These are phyloP conservation scores for Cytospora chrysosperma DNA, from an alignment of 2,329 filamentous ascomycete species.

Conservation along the genomic window DNA sequence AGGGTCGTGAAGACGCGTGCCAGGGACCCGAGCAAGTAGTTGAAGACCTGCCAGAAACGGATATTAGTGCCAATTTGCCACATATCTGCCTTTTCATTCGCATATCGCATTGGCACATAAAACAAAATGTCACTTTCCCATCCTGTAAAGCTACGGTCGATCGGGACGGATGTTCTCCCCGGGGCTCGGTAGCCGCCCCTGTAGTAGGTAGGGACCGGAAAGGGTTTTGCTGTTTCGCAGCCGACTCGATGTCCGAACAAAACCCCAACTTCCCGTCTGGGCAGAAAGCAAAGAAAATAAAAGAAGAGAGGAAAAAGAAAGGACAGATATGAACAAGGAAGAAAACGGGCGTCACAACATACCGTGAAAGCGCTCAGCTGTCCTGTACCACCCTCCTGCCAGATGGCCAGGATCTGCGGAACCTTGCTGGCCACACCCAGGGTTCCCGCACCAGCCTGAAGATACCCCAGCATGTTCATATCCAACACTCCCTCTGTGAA, in stretches of 20 bases:
- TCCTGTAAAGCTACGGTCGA: not conserved
- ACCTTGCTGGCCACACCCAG: conserved; percentile 87
- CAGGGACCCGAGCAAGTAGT: conserved; percentile 90
- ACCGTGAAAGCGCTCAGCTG: conserved; percentile 96
- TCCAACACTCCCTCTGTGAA: conserved; percentile 66
- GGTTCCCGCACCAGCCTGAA: conserved; percentile 82
- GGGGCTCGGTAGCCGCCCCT: not conserved
- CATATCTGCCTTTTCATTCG: not conserved
- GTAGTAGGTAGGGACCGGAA: not conserved
- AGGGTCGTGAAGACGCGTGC: conserved; percentile 96
- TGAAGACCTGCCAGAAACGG: conserved; percentile 76
- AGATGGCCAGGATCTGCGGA: conserved; percentile 88
- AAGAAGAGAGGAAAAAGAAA: not conserved
- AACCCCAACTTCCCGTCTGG: not conserved
- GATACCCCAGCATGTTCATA: conserved; percentile 64
- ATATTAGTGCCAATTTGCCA: conserved; percentile 14
- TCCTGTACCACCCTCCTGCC: conserved; percentile 81
- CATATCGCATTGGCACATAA: not conserved
- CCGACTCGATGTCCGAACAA: not conserved
- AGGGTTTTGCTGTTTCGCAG: not conserved
- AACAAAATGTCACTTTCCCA: not conserved
- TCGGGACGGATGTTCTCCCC: not conserved
- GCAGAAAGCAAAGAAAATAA: not conserved
- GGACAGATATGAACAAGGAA: not conserved
- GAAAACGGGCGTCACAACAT: conserved; percentile 39